Evolutionary conservation across 2,329 filamentous ascomycete genomes (phyloP).

Genomic region (Xylaria sp.): DNA sequence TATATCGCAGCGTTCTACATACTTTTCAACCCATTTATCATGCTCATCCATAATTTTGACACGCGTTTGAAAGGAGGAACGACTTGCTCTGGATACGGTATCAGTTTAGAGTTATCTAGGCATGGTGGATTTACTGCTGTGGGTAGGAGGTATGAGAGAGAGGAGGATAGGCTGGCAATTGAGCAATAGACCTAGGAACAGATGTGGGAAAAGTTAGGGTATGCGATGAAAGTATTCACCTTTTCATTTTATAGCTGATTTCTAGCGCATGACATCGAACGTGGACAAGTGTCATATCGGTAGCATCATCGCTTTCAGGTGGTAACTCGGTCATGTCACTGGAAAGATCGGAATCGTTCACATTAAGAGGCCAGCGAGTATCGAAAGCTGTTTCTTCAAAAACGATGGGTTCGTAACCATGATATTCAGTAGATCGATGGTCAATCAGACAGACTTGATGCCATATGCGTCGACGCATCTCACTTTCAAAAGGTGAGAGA

Average conservation of each 20-base stretch:
- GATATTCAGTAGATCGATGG: slow-evolving; percentile 60
- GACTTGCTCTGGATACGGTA: slow-evolving; percentile 21
- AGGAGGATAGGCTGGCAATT: neutral
- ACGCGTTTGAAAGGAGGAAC: slow-evolving; percentile 24
- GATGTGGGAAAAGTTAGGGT: neutral
- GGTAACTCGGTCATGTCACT: slow-evolving; percentile 53
- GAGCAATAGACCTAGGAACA: too few species aligned
- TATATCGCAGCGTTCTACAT: slow-evolving; percentile 30
- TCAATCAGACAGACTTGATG: slow-evolving; percentile 62
- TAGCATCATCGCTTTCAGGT: slow-evolving; percentile 51
- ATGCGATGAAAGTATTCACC: slow-evolving; percentile 22
- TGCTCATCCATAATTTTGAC: slow-evolving; percentile 34
- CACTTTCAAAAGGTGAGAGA: slow-evolving; percentile 60
- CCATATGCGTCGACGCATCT: slow-evolving; percentile 64
- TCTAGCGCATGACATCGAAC: slow-evolving; percentile 56
- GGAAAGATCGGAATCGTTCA: slow-evolving; percentile 62
- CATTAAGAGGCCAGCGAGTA: slow-evolving; percentile 60
- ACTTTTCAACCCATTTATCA: slow-evolving; percentile 35
- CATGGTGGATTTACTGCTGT: neutral
- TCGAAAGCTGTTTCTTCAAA: slow-evolving; percentile 55
- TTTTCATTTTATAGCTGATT: slow-evolving; percentile 28
- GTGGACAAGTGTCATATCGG: slow-evolving; percentile 56
- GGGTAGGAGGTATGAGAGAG: neutral
- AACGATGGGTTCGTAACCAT: slow-evolving; percentile 59
- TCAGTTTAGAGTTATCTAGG: slow-evolving; percentile 23